A percentile compares a stretch with the other conserved stretches of the same genome.
Evolutionary conservation across 2,329 filamentous ascomycete genomes (phyloP).

Genomic region (Aspergillus pseudoglaucus): DNA sequence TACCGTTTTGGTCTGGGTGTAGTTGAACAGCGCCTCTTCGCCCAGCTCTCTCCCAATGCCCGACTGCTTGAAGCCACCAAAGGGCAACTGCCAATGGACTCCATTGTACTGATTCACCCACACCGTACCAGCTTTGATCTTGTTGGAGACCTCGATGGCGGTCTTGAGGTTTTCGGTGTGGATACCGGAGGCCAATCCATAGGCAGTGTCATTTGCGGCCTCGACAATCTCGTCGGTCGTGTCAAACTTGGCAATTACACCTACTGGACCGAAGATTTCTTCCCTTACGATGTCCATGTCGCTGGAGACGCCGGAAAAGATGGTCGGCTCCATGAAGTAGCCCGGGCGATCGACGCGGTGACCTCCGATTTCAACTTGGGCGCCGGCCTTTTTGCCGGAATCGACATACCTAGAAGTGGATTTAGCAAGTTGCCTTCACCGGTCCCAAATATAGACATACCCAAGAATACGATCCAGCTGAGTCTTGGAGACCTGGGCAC

Average conservation of each 20-base stretch:
- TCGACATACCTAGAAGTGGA: background rate
- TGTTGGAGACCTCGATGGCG: slow-evolving; percentile 25
- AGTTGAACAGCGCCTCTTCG: slow-evolving; percentile 46
- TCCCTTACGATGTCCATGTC: slow-evolving; percentile 26
- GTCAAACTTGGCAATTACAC: slow-evolving; percentile 26
- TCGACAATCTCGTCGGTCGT: slow-evolving; percentile 25
- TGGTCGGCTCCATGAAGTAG: slow-evolving; percentile 9
- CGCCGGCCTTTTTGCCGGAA: slow-evolving; percentile 28
- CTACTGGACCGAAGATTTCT: slow-evolving; percentile 35
- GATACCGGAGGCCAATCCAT: slow-evolving; percentile 29
- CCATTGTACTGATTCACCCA: slow-evolving; percentile 29
- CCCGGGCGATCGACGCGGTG: slow-evolving; percentile 5
- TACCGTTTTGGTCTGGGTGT: slow-evolving; percentile 24
- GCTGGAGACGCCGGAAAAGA: slow-evolving; percentile 23
- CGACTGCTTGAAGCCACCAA: slow-evolving; percentile 45
- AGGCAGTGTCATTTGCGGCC: slow-evolving; percentile 30
- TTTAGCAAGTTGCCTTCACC: background rate
- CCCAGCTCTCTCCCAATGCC: slow-evolving; percentile 50
- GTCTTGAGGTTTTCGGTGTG: slow-evolving; percentile 28
- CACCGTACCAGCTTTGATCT: slow-evolving; percentile 31
- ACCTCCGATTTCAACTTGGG: slow-evolving; percentile 22
- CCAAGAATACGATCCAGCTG: slow-evolving; percentile 6
- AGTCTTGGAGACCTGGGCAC: slow-evolving; percentile 6
- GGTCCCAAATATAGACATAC: slow-evolving; percentile 2
- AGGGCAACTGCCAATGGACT: slow-evolving; percentile 23